phyloP scores from a whole-genome alignment of 208 protist genomes.

The Leishmania guyanensis region DNA sequence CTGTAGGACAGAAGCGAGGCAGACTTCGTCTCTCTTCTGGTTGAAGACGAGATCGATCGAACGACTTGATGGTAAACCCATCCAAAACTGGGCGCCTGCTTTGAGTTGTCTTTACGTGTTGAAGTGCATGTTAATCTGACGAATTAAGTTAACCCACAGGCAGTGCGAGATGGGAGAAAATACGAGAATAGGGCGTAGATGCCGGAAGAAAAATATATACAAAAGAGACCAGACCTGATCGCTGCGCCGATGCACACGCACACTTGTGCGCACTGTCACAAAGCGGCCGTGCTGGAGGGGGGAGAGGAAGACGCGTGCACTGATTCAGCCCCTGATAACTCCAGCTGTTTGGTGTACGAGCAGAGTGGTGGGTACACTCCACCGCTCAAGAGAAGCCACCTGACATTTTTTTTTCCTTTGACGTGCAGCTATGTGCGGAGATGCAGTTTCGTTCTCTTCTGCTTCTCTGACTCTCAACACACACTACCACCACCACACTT shows the following conservation, averaged over 20 bases:
- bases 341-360: neutral
- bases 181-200: neutral
- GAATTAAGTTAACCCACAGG: neutral
- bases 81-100: neutral
- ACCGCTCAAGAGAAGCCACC: neutral
- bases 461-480: neutral
- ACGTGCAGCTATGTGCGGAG: neutral
- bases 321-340: neutral
- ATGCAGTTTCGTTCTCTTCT: neutral
- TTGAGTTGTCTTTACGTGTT: neutral
- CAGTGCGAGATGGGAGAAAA: neutral
- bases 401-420: neutral
- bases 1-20: neutral
- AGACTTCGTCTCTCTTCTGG: neutral
- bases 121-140: neutral
- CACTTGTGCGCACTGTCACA: neutral
- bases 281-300: neutral
- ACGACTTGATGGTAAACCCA: neutral
- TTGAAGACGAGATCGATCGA: neutral
- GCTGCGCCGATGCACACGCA: neutral
- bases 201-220: neutral
- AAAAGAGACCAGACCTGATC: neutral
- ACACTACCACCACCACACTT: neutral
- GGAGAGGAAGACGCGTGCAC: neutral
- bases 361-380: neutral